Conservation (phyloP, 306 rosid species). For the Quercus gilva region DNA sequence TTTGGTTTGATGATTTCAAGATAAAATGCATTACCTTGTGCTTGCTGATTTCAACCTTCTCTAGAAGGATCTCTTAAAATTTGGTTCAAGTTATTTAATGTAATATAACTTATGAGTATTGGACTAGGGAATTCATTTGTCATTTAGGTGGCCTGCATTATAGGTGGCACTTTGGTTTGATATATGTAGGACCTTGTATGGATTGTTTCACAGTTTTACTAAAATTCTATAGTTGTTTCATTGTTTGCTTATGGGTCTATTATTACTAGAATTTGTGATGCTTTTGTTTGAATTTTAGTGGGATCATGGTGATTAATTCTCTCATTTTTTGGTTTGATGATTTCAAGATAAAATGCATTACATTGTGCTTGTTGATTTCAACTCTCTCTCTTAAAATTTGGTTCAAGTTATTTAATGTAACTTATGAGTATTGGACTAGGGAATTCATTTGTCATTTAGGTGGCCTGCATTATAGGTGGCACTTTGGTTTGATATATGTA, state of each 20-base stretch:
- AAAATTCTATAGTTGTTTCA: too few relatives aligned
- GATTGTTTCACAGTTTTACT: too few relatives aligned
- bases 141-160: background rate
- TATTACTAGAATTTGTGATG: background rate
- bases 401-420: background rate
- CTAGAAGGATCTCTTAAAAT: background rate
- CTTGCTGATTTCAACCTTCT: background rate
- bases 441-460: background rate
- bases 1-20: background rate
- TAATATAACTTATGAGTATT: background rate
- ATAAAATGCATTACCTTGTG: background rate
- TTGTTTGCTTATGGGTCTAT: too few relatives aligned
- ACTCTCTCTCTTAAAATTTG: background rate
- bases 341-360: background rate
- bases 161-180: background rate
- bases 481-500: background rate
- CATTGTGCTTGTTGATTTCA: background rate
- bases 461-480: background rate
- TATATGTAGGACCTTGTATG: background rate
- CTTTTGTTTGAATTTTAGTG: background rate
- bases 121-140: background rate
- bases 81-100: background rate
- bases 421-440: background rate
- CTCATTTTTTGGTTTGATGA: too few relatives aligned
- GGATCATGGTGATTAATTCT: background rate